phyloP scores from a whole-genome alignment of 371 early-diverging fungal species.

The Gilbertella persicaria region DNA sequence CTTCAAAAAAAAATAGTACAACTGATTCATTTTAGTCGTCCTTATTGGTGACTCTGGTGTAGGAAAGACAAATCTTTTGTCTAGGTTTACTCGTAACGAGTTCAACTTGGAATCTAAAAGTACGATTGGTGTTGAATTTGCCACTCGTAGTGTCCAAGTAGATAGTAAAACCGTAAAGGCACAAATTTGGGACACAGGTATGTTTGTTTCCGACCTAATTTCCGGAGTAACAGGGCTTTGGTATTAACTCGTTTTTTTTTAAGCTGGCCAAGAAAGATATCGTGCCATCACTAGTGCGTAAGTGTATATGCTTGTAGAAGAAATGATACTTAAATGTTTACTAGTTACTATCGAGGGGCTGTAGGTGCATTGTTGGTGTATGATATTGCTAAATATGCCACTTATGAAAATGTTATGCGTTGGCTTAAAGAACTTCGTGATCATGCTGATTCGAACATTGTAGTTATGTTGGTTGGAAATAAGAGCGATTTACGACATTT shows the following conservation, averaged over 20 bases:
- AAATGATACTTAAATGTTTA: neutral
- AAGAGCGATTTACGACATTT: conserved; percentile 98
- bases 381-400: conserved; percentile 96
- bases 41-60: conserved; percentile 99
- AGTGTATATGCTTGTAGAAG: conserved; percentile 31
- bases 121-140: conserved; percentile 99
- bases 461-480: conserved; percentile 99
- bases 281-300: conserved; percentile 90
- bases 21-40: conserved; percentile 72
- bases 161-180: conserved; percentile 98
- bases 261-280: conserved; percentile 91
- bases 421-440: conserved; percentile 99
- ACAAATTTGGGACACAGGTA: conserved; percentile 97
- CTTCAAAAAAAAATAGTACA: neutral
- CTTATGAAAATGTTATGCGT: conserved; percentile 93
- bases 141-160: conserved; percentile 96
- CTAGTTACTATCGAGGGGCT: conserved; percentile 99
- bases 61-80: conserved; percentile 99
- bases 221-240: neutral
- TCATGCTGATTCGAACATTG: conserved; percentile 97
- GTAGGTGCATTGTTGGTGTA: conserved; percentile 99
- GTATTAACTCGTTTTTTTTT: neutral
- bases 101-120: conserved; percentile 98
- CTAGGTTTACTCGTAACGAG: conserved; percentile 97
- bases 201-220: conserved; percentile 3